Evolutionary conservation across 495 filamentous ascomycete species (phyloP).

Genomic region (Diplogelasinospora grovesii): DNA sequence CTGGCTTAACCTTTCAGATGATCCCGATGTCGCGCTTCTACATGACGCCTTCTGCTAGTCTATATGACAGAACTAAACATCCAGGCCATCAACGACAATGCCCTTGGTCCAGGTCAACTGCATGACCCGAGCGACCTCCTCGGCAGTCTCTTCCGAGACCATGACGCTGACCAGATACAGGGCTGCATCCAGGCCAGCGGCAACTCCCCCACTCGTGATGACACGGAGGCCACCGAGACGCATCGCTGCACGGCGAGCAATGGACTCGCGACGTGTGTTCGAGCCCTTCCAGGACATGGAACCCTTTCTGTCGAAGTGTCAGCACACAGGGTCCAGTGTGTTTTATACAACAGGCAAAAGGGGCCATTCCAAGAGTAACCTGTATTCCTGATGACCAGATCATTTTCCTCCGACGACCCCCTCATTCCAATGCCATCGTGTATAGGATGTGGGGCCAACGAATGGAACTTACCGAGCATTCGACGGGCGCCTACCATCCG

Average conservation of each 20-base stretch:
- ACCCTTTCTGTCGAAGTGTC: slow-evolving; percentile 46
- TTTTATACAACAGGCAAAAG: too few relatives aligned
- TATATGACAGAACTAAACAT: slow-evolving; percentile 48
- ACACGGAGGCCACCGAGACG: slow-evolving; percentile 63
- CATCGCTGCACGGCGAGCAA: slow-evolving; percentile 58
- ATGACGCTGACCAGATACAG: slow-evolving; percentile 72
- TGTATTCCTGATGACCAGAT: too few relatives aligned
- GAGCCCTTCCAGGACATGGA: slow-evolving; percentile 63
- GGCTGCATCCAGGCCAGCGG: slow-evolving; percentile 69
- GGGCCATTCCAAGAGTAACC: too few relatives aligned
- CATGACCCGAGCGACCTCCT: slow-evolving; percentile 60
- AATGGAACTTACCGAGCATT: slow-evolving; percentile 46
- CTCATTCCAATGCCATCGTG: too few relatives aligned
- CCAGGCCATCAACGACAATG: slow-evolving; percentile 62
- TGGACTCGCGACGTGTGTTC: slow-evolving; percentile 59
- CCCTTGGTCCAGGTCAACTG: slow-evolving; percentile 69
- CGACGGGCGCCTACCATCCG: slow-evolving; percentile 51
- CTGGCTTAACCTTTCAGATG: slow-evolving; percentile 2
- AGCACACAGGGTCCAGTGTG: too few relatives aligned
- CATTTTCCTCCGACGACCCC: too few relatives aligned
- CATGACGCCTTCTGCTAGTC: too few relatives aligned
- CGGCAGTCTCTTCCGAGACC: slow-evolving; percentile 58
- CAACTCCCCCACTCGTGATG: slow-evolving; percentile 69
- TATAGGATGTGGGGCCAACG: too few relatives aligned
- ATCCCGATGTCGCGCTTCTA: too few relatives aligned